These are phyloP conservation scores for Aureobasidium sp. DNA, from an alignment of 2,329 filamentous ascomycete species.

Conservation along the genomic window DNA sequence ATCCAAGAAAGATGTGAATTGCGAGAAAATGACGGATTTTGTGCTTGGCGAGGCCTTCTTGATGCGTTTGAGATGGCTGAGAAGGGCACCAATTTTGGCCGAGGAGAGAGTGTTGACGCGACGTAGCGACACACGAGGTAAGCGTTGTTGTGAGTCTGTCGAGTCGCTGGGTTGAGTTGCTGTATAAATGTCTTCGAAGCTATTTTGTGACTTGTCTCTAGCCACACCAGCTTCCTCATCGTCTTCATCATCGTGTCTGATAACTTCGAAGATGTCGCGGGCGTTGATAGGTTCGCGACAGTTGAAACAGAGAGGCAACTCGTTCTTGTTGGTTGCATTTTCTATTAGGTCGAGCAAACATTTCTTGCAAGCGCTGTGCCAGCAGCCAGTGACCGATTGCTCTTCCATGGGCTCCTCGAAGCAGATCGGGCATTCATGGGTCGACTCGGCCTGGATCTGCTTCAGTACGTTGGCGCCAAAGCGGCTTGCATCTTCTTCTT, in stretches of 20 bases:
- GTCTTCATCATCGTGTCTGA: conserved; percentile 61
- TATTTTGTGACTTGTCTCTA: conserved; percentile 6
- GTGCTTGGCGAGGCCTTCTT: conserved; percentile 59
- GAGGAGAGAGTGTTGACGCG: conserved; percentile 64
- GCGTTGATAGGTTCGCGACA: conserved; percentile 77
- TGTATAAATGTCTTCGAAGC: conserved; percentile 32
- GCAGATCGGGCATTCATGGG: conserved; percentile 89
- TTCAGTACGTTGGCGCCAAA: conserved; percentile 83
- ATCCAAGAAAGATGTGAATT: conserved; percentile 93
- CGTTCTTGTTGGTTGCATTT: conserved; percentile 71
- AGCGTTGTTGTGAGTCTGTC: conserved; percentile 27
- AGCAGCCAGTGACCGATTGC: conserved; percentile 90
- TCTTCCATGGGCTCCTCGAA: conserved; percentile 93
- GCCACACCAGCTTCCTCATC: conserved; percentile 25
- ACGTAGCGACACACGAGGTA: conserved; percentile 52
- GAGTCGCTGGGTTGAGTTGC: conserved; percentile 23
- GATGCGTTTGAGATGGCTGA: conserved; percentile 65
- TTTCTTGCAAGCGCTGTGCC: conserved; percentile 94
- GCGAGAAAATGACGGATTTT: conserved; percentile 91
- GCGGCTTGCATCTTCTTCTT: conserved; percentile 54
- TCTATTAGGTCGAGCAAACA: conserved; percentile 87
- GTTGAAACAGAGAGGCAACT: conserved; percentile 77
- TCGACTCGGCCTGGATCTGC: conserved; percentile 84
- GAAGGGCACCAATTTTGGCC: conserved; percentile 77
- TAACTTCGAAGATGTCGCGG: conserved; percentile 85